Percentiles rank a stretch among this genome's conserved stretches.
These are phyloP conservation scores for Neonectria faginata DNA, from an alignment of 2,329 filamentous ascomycete species.

Conservation along the genomic window DNA sequence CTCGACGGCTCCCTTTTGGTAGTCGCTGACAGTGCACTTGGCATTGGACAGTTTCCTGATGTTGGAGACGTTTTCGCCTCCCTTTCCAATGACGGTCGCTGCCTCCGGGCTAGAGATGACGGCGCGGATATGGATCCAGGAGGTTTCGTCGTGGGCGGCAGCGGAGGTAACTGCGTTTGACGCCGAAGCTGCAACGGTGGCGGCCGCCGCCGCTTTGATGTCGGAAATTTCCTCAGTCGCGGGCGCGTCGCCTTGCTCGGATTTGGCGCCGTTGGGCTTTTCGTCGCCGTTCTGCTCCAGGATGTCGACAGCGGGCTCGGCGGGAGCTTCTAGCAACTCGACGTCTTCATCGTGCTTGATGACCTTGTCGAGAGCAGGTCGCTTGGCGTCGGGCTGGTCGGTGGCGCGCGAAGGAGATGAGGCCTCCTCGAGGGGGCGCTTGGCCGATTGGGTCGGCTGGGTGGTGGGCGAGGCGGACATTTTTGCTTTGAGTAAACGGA, in stretches of 20 bases:
- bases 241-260: conserved; percentile 44
- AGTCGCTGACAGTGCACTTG: conserved; percentile 99
- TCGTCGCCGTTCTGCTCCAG: conserved; percentile 63
- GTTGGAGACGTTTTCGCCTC: conserved; percentile 97
- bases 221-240: conserved; percentile 52
- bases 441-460: conserved; percentile 76
- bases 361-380: conserved; percentile 93
- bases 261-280: conserved; percentile 63
- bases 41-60: conserved; percentile 95
- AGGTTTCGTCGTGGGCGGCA: conserved; percentile 84
- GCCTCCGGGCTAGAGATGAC: conserved; percentile 98
- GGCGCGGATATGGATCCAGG: conserved; percentile 96
- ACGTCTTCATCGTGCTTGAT: conserved; percentile 74
- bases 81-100: conserved; percentile 97
- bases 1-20: conserved; percentile 95
- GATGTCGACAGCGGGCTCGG: conserved; percentile 52
- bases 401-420: conserved; percentile 92
- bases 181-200: conserved; percentile 53
- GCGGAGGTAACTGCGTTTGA: conserved; percentile 57
- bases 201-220: conserved; percentile 53
- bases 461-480: conserved; percentile 80
- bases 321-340: conserved; percentile 55
- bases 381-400: conserved; percentile 97
- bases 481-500: conserved; percentile 52
- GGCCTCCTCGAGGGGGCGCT: conserved; percentile 96